Conservation (phyloP, 306 rosid genomes). For the Dalbergia oliveri region DNA sequence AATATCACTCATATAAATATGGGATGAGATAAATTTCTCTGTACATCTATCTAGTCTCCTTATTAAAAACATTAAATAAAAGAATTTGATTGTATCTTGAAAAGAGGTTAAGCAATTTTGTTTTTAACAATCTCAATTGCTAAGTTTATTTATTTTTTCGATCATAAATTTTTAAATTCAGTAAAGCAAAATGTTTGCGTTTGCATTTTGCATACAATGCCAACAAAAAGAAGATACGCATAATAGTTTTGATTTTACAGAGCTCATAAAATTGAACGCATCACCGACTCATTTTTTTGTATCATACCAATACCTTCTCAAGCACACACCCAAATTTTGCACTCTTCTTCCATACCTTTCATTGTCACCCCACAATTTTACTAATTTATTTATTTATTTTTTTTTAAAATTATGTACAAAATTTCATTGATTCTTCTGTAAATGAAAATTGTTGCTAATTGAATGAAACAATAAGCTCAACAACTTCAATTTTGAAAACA, state of each 20-base stretch:
- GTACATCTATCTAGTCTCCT: too few relatives aligned
- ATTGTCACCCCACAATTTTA: not conserved
- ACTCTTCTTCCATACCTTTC: not conserved
- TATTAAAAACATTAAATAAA: too few relatives aligned
- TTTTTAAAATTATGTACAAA: not conserved
- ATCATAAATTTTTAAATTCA: not conserved
- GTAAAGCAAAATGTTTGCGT: not conserved
- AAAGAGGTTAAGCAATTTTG: not conserved
- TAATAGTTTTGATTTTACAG: slow-evolving; percentile 31
- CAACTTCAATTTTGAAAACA: slow-evolving; percentile 32
- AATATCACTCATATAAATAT: too few relatives aligned
- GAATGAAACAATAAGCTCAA: slow-evolving; percentile 37
- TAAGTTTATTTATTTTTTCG: not conserved
- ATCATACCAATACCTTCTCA: not conserved
- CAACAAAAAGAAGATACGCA: not conserved
- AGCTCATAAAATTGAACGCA: slow-evolving; percentile 45
- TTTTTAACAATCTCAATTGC: not conserved
- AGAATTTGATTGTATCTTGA: not conserved
- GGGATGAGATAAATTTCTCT: too few relatives aligned
- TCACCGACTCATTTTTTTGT: not conserved
- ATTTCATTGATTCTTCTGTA: not conserved
- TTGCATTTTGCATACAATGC: not conserved
- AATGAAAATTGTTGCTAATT: slow-evolving; percentile 13
- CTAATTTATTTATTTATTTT: not conserved
- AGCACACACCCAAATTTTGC: not conserved